phyloP scores from a whole-genome alignment of 148 eudicot genomes.

The Oxyria digyna region DNA sequence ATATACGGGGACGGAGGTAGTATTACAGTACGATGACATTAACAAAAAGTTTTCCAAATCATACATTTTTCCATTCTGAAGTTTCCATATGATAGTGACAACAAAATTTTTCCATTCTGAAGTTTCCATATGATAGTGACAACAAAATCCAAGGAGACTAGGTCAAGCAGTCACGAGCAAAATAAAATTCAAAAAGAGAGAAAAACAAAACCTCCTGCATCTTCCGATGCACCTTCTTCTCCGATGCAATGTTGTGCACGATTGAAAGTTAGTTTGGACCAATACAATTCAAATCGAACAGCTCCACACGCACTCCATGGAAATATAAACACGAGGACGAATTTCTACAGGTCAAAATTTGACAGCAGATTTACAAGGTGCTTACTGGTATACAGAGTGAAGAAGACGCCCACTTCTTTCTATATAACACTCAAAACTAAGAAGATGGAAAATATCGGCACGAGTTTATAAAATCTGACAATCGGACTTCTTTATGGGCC shows the following conservation, averaged over 20 bases:
- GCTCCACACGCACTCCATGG: constrained; percentile 6
- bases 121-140: not conserved
- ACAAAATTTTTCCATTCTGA: not conserved
- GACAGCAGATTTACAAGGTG: not conserved
- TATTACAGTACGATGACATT: not conserved
- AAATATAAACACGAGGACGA: not conserved
- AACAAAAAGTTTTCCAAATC: too few species aligned
- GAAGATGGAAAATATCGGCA: not conserved
- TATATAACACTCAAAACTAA: not conserved
- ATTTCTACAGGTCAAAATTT: constrained; percentile 1
- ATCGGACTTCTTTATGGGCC: not conserved
- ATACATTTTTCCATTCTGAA: not conserved
- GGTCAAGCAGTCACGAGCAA: not conserved
- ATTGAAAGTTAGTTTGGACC: not conserved
- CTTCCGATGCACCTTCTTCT: not conserved
- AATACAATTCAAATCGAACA: constrained; percentile 3
- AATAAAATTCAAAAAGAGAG: not conserved
- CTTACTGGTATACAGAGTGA: not conserved
- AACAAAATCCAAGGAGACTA: not conserved
- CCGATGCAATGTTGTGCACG: constrained; percentile 8
- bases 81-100: not conserved
- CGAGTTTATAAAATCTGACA: not conserved
- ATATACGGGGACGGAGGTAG: too few species aligned
- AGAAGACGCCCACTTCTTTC: not conserved
- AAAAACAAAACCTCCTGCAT: not conserved